These are phyloP conservation scores for Beauveria caledonica DNA, from an alignment of 2,329 filamentous ascomycete genomes.

Conservation along the genomic window DNA sequence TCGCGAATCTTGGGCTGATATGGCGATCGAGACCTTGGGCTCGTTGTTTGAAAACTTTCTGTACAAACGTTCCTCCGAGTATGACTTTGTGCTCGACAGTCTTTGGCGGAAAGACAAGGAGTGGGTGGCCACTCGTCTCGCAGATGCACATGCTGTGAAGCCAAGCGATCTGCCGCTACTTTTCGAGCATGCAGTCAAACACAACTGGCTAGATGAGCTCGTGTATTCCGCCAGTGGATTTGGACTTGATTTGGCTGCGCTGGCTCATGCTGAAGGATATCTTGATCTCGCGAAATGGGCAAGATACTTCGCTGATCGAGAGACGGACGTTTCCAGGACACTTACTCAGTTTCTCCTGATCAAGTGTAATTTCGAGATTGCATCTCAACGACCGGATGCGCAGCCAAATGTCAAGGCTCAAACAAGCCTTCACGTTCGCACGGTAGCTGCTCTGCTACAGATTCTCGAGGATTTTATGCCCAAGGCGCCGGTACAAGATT, in stretches of 20 bases:
- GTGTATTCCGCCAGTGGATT: slow-evolving; percentile 74
- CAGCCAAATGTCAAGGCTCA: slow-evolving; percentile 50
- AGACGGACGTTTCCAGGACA: slow-evolving; percentile 59
- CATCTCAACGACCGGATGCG: slow-evolving; percentile 60
- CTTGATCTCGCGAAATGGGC: slow-evolving; percentile 79
- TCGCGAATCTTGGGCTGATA: slow-evolving; percentile 61
- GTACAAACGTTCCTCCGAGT: slow-evolving; percentile 65
- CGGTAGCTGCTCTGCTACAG: slow-evolving; percentile 70
- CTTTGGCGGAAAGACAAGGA: slow-evolving; percentile 84
- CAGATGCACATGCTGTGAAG: slow-evolving; percentile 72
- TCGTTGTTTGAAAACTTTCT: slow-evolving; percentile 79
- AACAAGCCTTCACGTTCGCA: slow-evolving; percentile 74
- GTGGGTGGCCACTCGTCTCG: slow-evolving; percentile 75
- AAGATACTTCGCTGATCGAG: slow-evolving; percentile 58
- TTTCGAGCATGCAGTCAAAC: slow-evolving; percentile 61
- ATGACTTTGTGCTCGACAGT: slow-evolving; percentile 84
- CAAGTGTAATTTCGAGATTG: slow-evolving; percentile 74
- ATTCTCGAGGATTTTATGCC: slow-evolving; percentile 66
- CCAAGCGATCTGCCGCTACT: slow-evolving; percentile 39
- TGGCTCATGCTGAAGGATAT: slow-evolving; percentile 72
- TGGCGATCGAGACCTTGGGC: slow-evolving; percentile 67
- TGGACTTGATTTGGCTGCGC: slow-evolving; percentile 76
- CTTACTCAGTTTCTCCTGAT: slow-evolving; percentile 75
- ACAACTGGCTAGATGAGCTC: slow-evolving; percentile 77
- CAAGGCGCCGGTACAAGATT: slow-evolving; percentile 51